Conservation (phyloP, 176 grass and related monocot genomes). For the Triticum monococcum region DNA sequence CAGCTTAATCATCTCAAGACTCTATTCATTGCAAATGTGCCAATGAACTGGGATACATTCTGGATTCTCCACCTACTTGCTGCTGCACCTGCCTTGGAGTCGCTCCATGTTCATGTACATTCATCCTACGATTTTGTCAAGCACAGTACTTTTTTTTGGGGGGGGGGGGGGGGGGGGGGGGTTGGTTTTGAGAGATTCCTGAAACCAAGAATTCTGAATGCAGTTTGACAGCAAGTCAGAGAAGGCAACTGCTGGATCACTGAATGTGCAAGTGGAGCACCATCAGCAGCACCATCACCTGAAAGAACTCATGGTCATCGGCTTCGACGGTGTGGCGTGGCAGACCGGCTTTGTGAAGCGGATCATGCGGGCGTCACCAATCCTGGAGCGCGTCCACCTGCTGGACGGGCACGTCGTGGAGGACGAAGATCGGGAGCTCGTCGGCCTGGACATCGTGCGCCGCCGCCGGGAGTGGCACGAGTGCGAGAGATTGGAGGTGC, state of each 20-base stretch:
- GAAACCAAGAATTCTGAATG: neutral
- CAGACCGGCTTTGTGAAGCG: conserved; percentile 10
- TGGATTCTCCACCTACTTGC: conserved; percentile 28
- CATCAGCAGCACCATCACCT: neutral
- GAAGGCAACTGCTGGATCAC: neutral
- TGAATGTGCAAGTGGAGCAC: neutral
- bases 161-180: too few species aligned
- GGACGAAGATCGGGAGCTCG: neutral
- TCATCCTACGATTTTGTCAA: neutral
- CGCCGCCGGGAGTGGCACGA: neutral
- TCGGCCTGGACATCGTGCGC: neutral
- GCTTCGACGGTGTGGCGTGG: conserved; percentile 6
- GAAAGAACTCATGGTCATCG: conserved; percentile 11
- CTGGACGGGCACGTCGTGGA: conserved; percentile 5
- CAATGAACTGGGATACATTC: neutral
- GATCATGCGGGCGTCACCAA: neutral
- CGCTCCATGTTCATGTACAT: neutral
- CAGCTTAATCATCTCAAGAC: neutral
- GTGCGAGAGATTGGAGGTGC: neutral
- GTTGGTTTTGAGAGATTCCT: neutral
- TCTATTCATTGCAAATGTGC: conserved; percentile 23
- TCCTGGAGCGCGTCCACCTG: neutral
- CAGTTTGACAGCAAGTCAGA: neutral
- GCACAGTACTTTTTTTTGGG: neutral
- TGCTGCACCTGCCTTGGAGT: conserved; percentile 13